Base-by-base conservation (phyloP, 2,329 filamentous ascomycete species). In the Geosmithia flava region DNA sequence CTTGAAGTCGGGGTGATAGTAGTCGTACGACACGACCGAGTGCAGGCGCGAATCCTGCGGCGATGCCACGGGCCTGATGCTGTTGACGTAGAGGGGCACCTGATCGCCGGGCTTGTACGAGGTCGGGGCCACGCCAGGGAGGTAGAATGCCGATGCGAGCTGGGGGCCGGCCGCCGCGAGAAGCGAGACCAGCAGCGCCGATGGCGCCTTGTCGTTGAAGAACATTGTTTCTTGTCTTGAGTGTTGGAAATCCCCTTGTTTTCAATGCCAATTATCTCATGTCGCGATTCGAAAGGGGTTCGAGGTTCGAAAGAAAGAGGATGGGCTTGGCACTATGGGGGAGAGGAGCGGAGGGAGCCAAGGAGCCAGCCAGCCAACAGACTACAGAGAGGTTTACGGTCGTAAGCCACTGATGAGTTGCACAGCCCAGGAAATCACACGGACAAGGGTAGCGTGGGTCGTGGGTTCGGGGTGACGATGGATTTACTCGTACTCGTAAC, bases 11-110 rank as follows among this genome's bases (percentile, higher is more conserved):
- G 82, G 78, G 58, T 93, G 81, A 64, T 98, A 98, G 72, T 98
- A 97, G 68, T 97, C 91, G 74, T 87, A 98, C 4, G 91, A 87
- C 58, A 97, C 83, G 48, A 95, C 84, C n/a, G 90, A 94, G 62
- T 89, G 87, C 41, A 97, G 74, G 56, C 88, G 83, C 23, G 84
- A 78, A 66, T 95, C 88, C 53, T 79, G 75, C 51, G 79, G 74
- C 42, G 85, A 85, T 44, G 88, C 81, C 44, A 90, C 81, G 3
- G 93, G 91, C 42, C 87, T 93, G 58, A 98, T 83, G 62, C 83
- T 83, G 70, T 98, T 98, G 65, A 98, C 93, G 59, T 87, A 83
- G 45, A 98, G 78, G 20, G 90, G 87, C 20, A 98, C 93, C 23
- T 70, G 70, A 57, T 93, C 86, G 60, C 81, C 85, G 47, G 72